Percentiles rank a stretch among this genome's conserved stretches.
phyloP scores from a whole-genome alignment of 352 stramenopile species.

The Elongisporangium undulatum region DNA sequence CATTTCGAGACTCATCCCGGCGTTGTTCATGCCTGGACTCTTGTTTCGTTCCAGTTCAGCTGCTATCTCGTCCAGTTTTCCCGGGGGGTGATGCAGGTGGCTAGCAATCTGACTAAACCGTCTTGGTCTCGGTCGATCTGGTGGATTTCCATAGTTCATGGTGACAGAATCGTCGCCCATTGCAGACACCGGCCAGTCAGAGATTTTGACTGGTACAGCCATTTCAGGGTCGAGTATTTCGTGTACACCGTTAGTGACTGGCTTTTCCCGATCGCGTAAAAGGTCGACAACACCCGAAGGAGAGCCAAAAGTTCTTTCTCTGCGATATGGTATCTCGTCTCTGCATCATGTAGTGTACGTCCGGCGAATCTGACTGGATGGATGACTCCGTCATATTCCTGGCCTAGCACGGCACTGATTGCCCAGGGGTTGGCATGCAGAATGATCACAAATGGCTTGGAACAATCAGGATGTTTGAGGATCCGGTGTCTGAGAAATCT shows the following conservation, averaged over 20 bases:
- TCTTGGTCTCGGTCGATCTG: too few species aligned
- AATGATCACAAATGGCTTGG: conserved; percentile 2
- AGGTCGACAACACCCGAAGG: conserved; percentile 4
- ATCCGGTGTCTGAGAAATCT: background rate
- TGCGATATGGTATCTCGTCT: conserved; percentile 8
- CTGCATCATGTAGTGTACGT: conserved; percentile 3
- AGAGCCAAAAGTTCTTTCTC: conserved; percentile 14
- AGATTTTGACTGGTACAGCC: conserved; percentile 10
- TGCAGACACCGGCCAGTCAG: conserved; percentile 8
- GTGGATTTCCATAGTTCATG: too few species aligned
- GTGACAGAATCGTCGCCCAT: conserved; percentile 12
- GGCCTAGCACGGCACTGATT: conserved; percentile 8
- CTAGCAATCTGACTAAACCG: too few species aligned
- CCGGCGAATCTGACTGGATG: conserved; percentile 10
- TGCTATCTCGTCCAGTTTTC: too few species aligned
- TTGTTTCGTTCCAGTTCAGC: too few species aligned
- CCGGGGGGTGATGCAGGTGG: too few species aligned
- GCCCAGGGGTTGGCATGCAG: conserved; percentile 17
- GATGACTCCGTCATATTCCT: conserved; percentile 6
- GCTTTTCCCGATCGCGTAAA: conserved; percentile 3
- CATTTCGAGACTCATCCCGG: background rate
- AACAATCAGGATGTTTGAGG: background rate
- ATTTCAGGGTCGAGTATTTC: conserved; percentile 13
- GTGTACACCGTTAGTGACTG: conserved; percentile 10
- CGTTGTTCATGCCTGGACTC: too few species aligned